Evolutionary conservation across 2,329 filamentous ascomycete species (phyloP).

Genomic region (Diplodia mutila): DNA sequence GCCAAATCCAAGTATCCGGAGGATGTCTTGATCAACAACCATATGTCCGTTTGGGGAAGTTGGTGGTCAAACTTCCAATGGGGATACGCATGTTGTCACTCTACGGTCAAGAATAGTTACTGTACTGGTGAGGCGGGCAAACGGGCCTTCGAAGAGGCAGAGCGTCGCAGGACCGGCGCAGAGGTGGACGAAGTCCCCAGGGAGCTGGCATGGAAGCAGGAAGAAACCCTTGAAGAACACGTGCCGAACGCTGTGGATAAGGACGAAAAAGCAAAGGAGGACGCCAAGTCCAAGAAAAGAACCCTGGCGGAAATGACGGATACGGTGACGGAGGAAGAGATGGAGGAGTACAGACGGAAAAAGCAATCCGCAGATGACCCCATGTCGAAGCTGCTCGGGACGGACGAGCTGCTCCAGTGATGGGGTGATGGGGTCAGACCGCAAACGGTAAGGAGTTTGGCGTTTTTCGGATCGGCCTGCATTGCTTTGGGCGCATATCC

Average conservation of each 20-base stretch:
- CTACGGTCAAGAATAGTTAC: constrained; percentile 92
- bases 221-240: constrained; percentile 45
- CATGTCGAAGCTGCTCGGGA: constrained; percentile 80
- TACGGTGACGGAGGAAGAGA: constrained; percentile 78
- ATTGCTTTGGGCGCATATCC: neutral
- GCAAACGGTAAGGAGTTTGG: neutral
- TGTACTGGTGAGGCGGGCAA: constrained; percentile 92
- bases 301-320: constrained; percentile 78
- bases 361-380: constrained; percentile 76
- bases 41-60: constrained; percentile 90
- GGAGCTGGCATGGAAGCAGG: constrained; percentile 48
- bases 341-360: constrained; percentile 83
- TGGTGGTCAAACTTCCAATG: constrained; percentile 97
- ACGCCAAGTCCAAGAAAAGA: constrained; percentile 64
- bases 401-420: constrained; percentile 62
- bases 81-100: constrained; percentile 96
- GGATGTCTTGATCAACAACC: constrained; percentile 86
- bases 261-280: constrained; percentile 46
- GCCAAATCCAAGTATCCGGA: constrained; percentile 92
- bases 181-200: constrained; percentile 48
- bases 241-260: constrained; percentile 49
- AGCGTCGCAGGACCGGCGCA: constrained; percentile 58
- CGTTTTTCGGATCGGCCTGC: neutral
- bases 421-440: neutral
- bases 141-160: constrained; percentile 75